Conservation (phyloP, 192 early-diverging fungal species). For the Oehlia diaphana region DNA sequence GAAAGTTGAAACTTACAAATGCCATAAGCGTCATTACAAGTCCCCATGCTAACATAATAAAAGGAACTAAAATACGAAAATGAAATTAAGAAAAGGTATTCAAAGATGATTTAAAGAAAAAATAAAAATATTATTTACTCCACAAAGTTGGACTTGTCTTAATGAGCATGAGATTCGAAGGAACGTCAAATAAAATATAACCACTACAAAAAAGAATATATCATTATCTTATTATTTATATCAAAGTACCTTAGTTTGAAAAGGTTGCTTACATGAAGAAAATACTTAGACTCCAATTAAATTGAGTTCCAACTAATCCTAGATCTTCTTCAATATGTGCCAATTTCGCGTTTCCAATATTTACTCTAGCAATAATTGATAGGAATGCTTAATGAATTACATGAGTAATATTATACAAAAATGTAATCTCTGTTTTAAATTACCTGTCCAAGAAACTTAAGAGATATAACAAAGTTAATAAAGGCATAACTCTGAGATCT, state of each 20-base stretch:
- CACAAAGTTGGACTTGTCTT: slow-evolving; percentile 52
- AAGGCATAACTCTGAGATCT: slow-evolving; percentile 62
- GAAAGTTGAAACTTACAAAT: slow-evolving; percentile 30
- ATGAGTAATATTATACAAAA: too few species aligned
- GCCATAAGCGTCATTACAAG: slow-evolving; percentile 54
- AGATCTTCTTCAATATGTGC: slow-evolving; percentile 45
- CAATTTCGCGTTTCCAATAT: slow-evolving; percentile 57
- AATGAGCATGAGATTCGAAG: slow-evolving; percentile 69
- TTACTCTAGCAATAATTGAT: background rate
- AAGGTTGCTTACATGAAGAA: slow-evolving; percentile 60
- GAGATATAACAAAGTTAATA: slow-evolving; percentile 64
- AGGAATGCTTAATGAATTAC: background rate
- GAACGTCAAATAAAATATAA: slow-evolving; percentile 72
- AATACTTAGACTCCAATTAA: slow-evolving; percentile 62
- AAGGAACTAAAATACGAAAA: slow-evolving; percentile 34
- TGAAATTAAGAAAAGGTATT: background rate
- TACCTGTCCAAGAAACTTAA: slow-evolving; percentile 66
- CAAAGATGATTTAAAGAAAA: too few species aligned
- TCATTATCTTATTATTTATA: background rate
- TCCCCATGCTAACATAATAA: slow-evolving; percentile 59
- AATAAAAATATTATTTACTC: slow-evolving; percentile 21
- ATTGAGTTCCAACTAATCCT: slow-evolving; percentile 43
- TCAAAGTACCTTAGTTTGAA: background rate
- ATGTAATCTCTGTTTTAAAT: background rate
- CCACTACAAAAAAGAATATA: slow-evolving; percentile 22